A percentile compares a stretch with the other conserved stretches of the same genome.
Evolutionary conservation across 2,329 filamentous ascomycete species (phyloP).

Genomic region (Tolypocladium guangdongense): DNA sequence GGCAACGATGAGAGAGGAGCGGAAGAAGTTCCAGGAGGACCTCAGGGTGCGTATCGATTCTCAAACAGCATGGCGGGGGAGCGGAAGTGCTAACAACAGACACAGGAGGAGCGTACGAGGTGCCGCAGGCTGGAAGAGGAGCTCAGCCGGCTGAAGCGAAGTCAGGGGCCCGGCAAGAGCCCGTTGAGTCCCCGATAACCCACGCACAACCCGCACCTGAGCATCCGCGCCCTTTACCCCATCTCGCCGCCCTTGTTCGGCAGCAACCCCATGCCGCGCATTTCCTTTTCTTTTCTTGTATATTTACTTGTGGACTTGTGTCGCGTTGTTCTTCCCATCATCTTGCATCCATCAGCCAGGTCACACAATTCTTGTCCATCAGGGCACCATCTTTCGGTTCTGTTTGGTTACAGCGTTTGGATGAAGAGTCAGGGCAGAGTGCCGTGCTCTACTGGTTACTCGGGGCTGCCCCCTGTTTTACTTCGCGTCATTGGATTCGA

Average conservation of each 20-base stretch:
- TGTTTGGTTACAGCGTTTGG: not conserved
- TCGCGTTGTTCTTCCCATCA: not conserved
- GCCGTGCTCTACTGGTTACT: not conserved
- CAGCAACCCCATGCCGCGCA: not conserved
- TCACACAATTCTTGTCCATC: not conserved
- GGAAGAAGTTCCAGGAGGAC: slow-evolving; percentile 46
- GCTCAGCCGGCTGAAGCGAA: slow-evolving; percentile 30
- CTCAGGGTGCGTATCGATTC: slow-evolving; percentile 28
- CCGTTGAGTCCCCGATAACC: slow-evolving; percentile 27
- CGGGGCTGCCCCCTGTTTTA: not conserved
- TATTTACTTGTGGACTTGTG: not conserved
- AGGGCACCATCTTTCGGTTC: not conserved
- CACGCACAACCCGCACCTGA: not conserved
- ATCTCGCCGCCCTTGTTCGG: not conserved
- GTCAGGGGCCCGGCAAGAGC: slow-evolving; percentile 30
- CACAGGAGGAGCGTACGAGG: slow-evolving; percentile 37
- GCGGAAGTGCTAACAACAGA: slow-evolving; percentile 15
- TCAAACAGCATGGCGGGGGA: not conserved
- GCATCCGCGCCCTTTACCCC: not conserved
- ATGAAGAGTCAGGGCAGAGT: not conserved
- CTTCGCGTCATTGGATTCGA: not conserved
- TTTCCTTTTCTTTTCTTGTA: not conserved
- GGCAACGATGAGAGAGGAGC: slow-evolving; percentile 44
- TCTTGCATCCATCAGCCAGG: not conserved
- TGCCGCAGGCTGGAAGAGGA: slow-evolving; percentile 41